These are phyloP conservation scores for Stipa capillata DNA, from an alignment of 176 grass and related monocot genomes.

Conservation along the genomic window DNA sequence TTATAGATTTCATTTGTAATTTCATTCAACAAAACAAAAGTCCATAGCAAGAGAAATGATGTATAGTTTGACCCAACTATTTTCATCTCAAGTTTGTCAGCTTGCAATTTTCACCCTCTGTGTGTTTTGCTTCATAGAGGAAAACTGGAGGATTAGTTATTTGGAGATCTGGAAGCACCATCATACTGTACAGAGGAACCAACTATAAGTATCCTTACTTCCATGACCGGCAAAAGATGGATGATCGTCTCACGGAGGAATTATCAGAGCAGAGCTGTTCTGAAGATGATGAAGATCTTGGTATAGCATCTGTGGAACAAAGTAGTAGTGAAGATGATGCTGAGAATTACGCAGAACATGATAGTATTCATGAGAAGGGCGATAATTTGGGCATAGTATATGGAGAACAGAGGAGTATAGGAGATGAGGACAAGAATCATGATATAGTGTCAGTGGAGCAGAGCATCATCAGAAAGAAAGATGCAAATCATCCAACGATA, in stretches of 20 bases:
- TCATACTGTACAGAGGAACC: constrained; percentile 79
- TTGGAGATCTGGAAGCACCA: constrained; percentile 90
- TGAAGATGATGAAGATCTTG: constrained; percentile 18
- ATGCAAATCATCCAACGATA: background rate
- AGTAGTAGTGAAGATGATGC: background rate
- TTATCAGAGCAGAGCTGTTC: constrained; percentile 22
- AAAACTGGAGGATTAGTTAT: constrained; percentile 94
- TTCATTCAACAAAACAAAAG: constrained; percentile 6
- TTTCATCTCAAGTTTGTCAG: background rate
- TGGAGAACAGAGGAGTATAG: background rate
- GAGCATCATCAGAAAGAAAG: background rate
- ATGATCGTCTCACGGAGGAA: constrained; percentile 16
- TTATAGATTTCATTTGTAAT: background rate
- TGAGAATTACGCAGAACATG: constrained; percentile 6
- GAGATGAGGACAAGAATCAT: background rate
- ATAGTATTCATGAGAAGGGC: background rate
- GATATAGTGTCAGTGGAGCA: background rate
- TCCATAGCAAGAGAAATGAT: background rate
- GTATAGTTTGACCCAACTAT: background rate
- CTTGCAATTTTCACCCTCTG: constrained; percentile 1
- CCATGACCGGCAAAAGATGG: constrained; percentile 1
- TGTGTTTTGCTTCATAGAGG: constrained; percentile 35
- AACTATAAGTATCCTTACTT: constrained; percentile 87
- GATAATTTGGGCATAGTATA: background rate
- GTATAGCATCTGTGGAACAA: background rate